A percentile compares a stretch with the other conserved stretches of the same genome.
These are phyloP conservation scores for Rugonectria rugulosa DNA, from an alignment of 2,329 filamentous ascomycete species.

Conservation along the genomic window DNA sequence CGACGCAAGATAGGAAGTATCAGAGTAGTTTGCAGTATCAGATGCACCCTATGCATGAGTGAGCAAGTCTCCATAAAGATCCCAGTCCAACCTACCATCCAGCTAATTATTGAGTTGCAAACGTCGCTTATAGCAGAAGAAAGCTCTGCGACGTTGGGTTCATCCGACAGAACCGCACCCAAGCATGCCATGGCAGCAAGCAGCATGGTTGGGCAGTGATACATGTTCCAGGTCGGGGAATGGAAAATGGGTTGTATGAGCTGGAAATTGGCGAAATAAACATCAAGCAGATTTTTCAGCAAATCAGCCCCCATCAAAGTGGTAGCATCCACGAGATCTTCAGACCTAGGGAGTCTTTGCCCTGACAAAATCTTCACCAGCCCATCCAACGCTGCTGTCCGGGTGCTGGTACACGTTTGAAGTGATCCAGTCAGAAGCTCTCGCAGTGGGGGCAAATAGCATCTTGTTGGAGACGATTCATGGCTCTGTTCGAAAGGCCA, in stretches of 20 bases:
- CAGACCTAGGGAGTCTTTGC: constrained; percentile 23
- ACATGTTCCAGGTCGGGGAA: constrained; percentile 38
- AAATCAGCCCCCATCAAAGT: constrained; percentile 29
- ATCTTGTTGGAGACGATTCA: constrained; percentile 19
- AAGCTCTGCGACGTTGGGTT: constrained; percentile 22
- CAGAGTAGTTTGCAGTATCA: constrained; percentile 34
- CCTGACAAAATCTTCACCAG: constrained; percentile 36
- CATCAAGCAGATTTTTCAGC: constrained; percentile 33
- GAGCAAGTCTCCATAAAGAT: neutral
- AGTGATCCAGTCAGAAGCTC: constrained; percentile 26
- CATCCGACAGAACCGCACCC: constrained; percentile 35
- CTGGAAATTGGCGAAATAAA: constrained; percentile 40
- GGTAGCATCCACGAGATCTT: constrained; percentile 22
- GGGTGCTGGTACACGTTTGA: neutral
- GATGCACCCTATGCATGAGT: constrained; percentile 27
- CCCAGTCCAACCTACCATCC: constrained; percentile 32
- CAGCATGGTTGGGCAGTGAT: constrained; percentile 33
- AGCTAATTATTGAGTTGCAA: constrained; percentile 39
- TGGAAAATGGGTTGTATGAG: constrained; percentile 41
- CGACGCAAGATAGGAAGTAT: constrained; percentile 39
- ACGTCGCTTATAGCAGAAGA: constrained; percentile 34
- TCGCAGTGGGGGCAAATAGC: constrained; percentile 28
- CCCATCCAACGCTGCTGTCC: constrained; percentile 21
- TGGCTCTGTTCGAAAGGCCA: constrained; percentile 34
- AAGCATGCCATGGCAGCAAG: constrained; percentile 42